Percentiles rank a stretch among this genome's conserved stretches.
Evolutionary conservation across 139 green algal species (phyloP).

Genomic region (Auxenochlorella protothecoides): DNA sequence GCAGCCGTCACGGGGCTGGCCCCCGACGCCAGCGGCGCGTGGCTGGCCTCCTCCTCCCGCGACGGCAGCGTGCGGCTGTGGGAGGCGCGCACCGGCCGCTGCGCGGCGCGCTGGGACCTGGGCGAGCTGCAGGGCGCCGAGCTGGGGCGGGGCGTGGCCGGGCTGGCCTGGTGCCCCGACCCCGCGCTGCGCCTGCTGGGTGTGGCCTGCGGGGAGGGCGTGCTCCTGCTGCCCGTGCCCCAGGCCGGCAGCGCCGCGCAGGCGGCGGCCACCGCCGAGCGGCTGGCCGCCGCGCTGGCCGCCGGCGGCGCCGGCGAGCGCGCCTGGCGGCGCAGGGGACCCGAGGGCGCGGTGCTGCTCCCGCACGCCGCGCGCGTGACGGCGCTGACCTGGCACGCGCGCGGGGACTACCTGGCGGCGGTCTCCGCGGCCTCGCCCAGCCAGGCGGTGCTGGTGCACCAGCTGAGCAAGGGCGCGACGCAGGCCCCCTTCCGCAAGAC

Average conservation of each 20-base stretch:
- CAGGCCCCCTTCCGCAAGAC: constrained; percentile 95
- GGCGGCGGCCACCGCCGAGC: constrained; percentile 6
- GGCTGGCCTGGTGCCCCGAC: constrained; percentile 66
- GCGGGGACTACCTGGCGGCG: constrained; percentile 86
- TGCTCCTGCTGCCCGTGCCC: constrained; percentile 50
- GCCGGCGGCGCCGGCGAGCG: constrained; percentile 2
- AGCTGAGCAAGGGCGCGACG: constrained; percentile 63
- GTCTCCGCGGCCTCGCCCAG: constrained; percentile 15
- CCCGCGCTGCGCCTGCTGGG: constrained; percentile 32
- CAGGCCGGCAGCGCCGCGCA: constrained; percentile 9
- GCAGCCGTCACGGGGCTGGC: constrained; percentile 26
- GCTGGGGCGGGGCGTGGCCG: constrained; percentile 18
- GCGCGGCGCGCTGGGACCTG: constrained; percentile 37
- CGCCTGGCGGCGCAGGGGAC: not conserved
- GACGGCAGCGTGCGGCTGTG: constrained; percentile 71
- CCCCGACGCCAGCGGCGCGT: constrained; percentile 63
- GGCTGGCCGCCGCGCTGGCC: constrained; percentile 7
- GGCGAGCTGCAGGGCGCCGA: constrained; percentile 3
- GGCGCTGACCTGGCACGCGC: constrained; percentile 72
- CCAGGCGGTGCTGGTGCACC: constrained; percentile 88
- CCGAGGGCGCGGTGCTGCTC: constrained; percentile 27
- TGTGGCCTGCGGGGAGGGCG: constrained; percentile 32
- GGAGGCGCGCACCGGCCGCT: constrained; percentile 66
- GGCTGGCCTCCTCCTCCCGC: constrained; percentile 60
- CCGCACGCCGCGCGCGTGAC: constrained; percentile 33